Evolutionary conservation across 208 protist species (phyloP).

Genomic region (Herpetomonas samuelpessoai): DNA sequence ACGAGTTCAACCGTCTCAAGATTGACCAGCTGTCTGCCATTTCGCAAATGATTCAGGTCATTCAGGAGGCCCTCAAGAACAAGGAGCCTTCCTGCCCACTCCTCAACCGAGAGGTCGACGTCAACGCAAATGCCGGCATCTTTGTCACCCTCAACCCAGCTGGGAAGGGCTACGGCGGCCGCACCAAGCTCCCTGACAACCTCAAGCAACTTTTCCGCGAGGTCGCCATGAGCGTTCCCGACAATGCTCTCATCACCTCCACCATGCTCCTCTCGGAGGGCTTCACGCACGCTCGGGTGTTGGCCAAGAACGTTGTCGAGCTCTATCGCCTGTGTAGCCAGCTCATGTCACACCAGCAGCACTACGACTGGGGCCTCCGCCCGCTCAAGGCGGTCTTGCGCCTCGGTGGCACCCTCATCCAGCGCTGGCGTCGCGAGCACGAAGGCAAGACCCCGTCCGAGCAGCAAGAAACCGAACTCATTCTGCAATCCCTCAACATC

Average conservation of each 20-base stretch:
- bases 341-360: conserved; percentile 96
- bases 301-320: conserved; percentile 90
- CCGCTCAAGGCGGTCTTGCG: conserved; percentile 97
- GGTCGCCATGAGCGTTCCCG: conserved; percentile 98
- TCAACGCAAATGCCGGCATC: conserved; percentile 89
- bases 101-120: conserved; percentile 61
- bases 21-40: conserved; percentile 94
- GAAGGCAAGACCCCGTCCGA: conserved; percentile 67
- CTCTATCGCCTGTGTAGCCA: conserved; percentile 94
- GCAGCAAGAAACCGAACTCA: conserved; percentile 84
- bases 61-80: conserved; percentile 91
- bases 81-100: conserved; percentile 74
- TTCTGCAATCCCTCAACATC: conserved; percentile 95
- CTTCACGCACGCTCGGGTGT: conserved; percentile 78
- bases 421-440: conserved; percentile 70
- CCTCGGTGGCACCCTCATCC: conserved; percentile 85
- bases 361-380: conserved; percentile 98
- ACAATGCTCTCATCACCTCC: conserved; percentile 95
- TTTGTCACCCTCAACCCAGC: conserved; percentile 98
- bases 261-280: conserved; percentile 92
- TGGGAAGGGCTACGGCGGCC: conserved; percentile 96
- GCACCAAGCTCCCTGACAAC: conserved; percentile 98
- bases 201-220: conserved; percentile 97
- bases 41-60: conserved; percentile 94
- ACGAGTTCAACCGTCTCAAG: conserved; percentile 95